These are phyloP conservation scores for Chlorella sp. DNA, from an alignment of 139 green algal species.

Conservation along the genomic window DNA sequence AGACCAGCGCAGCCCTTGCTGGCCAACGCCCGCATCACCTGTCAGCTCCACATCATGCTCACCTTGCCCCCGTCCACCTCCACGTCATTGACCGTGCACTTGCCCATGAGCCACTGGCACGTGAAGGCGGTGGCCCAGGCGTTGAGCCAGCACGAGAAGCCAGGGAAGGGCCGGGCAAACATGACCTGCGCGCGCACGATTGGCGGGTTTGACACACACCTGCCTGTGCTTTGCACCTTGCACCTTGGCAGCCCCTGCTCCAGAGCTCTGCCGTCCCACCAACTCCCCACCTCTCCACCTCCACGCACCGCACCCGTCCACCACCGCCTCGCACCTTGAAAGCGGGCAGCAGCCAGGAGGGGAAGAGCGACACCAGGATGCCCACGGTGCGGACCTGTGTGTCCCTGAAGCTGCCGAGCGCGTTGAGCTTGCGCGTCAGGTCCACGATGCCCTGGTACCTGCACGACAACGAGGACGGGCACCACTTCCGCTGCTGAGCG, in stretches of 20 bases:
- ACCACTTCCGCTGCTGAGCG: neutral
- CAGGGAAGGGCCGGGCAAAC: conserved; percentile 16
- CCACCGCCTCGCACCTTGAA: conserved; percentile 71
- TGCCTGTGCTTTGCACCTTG: too few relatives aligned
- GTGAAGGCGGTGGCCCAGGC: conserved; percentile 70
- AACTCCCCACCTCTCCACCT: too few relatives aligned
- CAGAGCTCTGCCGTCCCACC: too few relatives aligned
- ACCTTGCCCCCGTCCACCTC: conserved; percentile 59
- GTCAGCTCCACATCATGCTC: too few relatives aligned
- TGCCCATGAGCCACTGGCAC: conserved; percentile 91
- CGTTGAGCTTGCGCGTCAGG: conserved; percentile 73
- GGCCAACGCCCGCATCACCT: too few relatives aligned
- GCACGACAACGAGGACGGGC: neutral
- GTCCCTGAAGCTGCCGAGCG: conserved; percentile 26
- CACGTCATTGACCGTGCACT: conserved; percentile 74
- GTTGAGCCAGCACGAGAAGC: conserved; percentile 52
- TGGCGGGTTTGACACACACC: neutral
- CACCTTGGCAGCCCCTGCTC: too few relatives aligned
- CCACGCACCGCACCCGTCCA: too few relatives aligned
- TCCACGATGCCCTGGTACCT: conserved; percentile 86
- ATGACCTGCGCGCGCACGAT: conserved; percentile 23
- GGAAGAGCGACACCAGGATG: conserved; percentile 77
- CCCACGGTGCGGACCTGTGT: conserved; percentile 53
- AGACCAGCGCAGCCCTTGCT: too few relatives aligned
- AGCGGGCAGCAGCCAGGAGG: conserved; percentile 65